phyloP scores from a whole-genome alignment of 2,329 filamentous ascomycete genomes.

The Sporothrix curviconia region DNA sequence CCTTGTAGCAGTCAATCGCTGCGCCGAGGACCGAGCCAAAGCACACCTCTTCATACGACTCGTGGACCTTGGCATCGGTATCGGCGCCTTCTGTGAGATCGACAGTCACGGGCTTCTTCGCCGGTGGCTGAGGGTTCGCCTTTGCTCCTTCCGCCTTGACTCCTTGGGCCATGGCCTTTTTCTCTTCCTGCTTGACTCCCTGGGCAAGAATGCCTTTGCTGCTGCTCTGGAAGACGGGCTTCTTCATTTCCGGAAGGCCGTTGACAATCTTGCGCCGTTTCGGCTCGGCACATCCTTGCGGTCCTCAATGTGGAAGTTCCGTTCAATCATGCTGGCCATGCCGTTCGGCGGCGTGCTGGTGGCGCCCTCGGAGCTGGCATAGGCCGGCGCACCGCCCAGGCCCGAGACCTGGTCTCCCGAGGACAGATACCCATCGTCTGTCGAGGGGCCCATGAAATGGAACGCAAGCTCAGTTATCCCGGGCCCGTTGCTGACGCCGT shows the following conservation, averaged over 20 bases:
- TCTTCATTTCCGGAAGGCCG: conserved; percentile 20
- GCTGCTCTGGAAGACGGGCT: conserved; percentile 37
- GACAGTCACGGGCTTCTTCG: conserved; percentile 38
- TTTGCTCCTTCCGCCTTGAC: neutral
- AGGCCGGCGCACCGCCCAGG: neutral
- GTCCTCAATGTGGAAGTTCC: conserved; percentile 66
- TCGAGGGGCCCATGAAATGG: conserved; percentile 12
- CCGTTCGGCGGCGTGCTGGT: conserved; percentile 22
- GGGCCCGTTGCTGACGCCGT: neutral
- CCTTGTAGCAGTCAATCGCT: conserved; percentile 57
- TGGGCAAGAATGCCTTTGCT: conserved; percentile 52
- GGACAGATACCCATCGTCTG: conserved; percentile 24
- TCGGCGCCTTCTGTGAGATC: conserved; percentile 47
- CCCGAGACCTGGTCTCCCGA: conserved; percentile 23
- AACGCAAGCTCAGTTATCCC: conserved; percentile 7
- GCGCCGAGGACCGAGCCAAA: conserved; percentile 69
- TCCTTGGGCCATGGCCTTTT: conserved; percentile 36
- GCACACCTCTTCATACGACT: conserved; percentile 65
- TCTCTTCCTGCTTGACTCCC: conserved; percentile 32
- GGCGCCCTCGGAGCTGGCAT: neutral
- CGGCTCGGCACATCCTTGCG: conserved; percentile 51
- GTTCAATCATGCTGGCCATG: conserved; percentile 62
- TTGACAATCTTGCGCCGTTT: conserved; percentile 56
- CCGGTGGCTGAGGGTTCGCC: no score
- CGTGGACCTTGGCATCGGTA: conserved; percentile 54